Conservation (phyloP, 371 early-diverging fungal genomes). For the Rhizomucor miehei region DNA sequence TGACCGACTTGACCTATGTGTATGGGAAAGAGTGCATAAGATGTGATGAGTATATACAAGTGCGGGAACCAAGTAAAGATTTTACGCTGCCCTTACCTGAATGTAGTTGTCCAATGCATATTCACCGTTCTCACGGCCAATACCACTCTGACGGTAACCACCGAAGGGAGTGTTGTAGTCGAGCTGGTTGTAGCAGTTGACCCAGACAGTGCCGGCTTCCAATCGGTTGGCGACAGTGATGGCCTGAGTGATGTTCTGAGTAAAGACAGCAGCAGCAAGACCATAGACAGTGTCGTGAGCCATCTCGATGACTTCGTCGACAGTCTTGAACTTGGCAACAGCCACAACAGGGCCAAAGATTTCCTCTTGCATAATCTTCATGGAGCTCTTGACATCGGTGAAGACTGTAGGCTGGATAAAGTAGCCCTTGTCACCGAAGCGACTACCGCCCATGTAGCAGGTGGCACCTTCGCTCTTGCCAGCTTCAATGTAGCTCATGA, state of each 20-base stretch:
- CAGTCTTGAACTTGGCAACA: constrained; percentile 59
- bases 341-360: constrained; percentile 82
- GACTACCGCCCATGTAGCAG: constrained; percentile 43
- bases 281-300: constrained; percentile 77
- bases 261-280: constrained; percentile 82
- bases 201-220: constrained; percentile 18
- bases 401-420: constrained; percentile 52
- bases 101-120: constrained; percentile 72
- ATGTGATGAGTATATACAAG: neutral
- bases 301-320: constrained; percentile 66
- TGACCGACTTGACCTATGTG: constrained; percentile 15
- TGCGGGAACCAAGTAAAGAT: too few species aligned
- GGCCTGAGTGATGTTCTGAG: constrained; percentile 66
- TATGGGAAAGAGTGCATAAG: neutral
- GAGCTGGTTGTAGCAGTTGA: constrained; percentile 15
- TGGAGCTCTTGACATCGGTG: constrained; percentile 37
- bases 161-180: constrained; percentile 70
- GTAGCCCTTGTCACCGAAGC: constrained; percentile 48
- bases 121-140: constrained; percentile 78
- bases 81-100: constrained; percentile 14
- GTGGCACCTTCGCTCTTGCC: constrained; percentile 52
- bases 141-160: constrained; percentile 83
- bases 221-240: constrained; percentile 57
- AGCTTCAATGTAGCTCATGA: constrained; percentile 50
- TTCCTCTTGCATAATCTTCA: constrained; percentile 68